Conservation (phyloP, 768 basidiomycete genomes). For the Mycena indigotica region DNA sequence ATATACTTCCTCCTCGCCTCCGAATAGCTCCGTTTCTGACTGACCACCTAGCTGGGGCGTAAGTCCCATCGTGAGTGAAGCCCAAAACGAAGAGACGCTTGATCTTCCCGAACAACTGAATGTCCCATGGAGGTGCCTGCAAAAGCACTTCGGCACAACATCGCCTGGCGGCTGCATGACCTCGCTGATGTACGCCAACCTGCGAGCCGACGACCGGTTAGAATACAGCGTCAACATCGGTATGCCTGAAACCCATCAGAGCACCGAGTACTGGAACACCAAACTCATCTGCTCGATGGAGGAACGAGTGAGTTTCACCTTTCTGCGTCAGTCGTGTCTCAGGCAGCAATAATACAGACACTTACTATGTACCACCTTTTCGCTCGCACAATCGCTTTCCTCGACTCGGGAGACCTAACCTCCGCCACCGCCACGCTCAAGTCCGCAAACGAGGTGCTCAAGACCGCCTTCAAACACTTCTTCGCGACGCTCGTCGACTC, state of each 20-base stretch:
- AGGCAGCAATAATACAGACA: background rate
- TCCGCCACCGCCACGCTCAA: slow-evolving; percentile 12
- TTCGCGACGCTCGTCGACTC: slow-evolving; percentile 16
- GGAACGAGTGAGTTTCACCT: slow-evolving; percentile 7
- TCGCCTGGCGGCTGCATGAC: slow-evolving; percentile 26
- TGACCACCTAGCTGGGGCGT: slow-evolving; percentile 22
- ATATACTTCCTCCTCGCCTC: background rate
- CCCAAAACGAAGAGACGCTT: slow-evolving; percentile 23
- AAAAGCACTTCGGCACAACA: slow-evolving; percentile 21
- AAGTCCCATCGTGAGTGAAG: slow-evolving; percentile 26
- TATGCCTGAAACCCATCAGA: slow-evolving; percentile 18
- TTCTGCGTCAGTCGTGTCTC: background rate
- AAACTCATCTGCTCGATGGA: slow-evolving; percentile 19
- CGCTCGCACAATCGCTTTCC: slow-evolving; percentile 6
- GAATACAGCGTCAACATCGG: slow-evolving; percentile 26
- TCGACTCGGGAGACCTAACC: slow-evolving; percentile 12
- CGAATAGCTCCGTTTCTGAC: background rate
- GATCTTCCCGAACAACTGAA: slow-evolving; percentile 24
- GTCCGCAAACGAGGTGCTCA: slow-evolving; percentile 20
- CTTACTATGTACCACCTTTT: slow-evolving; percentile 21
- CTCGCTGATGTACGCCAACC: slow-evolving; percentile 23
- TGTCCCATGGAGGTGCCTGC: slow-evolving; percentile 20
- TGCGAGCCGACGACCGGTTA: slow-evolving; percentile 17
- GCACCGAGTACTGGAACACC: slow-evolving; percentile 24
- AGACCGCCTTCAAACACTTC: slow-evolving; percentile 13